Evolutionary conservation across 495 filamentous ascomycete genomes (phyloP).

Genomic region (Aspergillus wentii): DNA sequence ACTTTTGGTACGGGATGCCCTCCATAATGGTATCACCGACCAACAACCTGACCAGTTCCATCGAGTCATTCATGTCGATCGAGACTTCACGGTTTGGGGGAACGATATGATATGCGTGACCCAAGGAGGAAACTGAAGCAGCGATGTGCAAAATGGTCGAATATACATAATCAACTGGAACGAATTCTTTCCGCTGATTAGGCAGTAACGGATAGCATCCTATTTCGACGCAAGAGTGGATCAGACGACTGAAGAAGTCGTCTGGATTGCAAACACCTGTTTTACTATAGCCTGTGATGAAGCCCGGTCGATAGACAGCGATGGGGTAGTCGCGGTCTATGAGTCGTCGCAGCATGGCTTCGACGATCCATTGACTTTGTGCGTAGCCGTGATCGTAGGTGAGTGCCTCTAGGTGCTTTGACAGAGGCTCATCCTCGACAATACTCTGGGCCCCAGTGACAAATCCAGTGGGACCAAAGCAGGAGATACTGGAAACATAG

Average conservation of each 20-base stretch:
- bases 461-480: conserved; percentile 14
- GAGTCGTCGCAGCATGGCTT: conserved; percentile 2
- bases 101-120: conserved; percentile 12
- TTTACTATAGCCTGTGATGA: conserved; percentile 7
- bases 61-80: conserved; percentile 10
- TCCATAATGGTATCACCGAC: not conserved
- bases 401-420: conserved; percentile 8
- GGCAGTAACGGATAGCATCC: conserved; percentile 12
- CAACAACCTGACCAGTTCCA: conserved; percentile 3
- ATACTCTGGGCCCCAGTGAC: conserved; percentile 2
- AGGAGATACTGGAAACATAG: conserved; percentile 12
- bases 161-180: conserved; percentile 14
- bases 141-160: conserved; percentile 10
- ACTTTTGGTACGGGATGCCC: conserved; percentile 6
- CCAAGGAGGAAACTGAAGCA: not conserved
- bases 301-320: conserved; percentile 3
- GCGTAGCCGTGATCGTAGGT: conserved; percentile 4
- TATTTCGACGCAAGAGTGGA: conserved; percentile 7
- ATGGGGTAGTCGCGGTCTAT: conserved; percentile 1
- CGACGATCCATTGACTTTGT: conserved; percentile 4
- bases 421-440: conserved; percentile 5
- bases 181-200: conserved; percentile 16
- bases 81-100: conserved; percentile 3
- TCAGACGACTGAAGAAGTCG: conserved; percentile 17
- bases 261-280: conserved; percentile 13